Evolutionary conservation across 177 flowering plant genomes (phyloP).

Genomic region (Vitis hybrid): DNA sequence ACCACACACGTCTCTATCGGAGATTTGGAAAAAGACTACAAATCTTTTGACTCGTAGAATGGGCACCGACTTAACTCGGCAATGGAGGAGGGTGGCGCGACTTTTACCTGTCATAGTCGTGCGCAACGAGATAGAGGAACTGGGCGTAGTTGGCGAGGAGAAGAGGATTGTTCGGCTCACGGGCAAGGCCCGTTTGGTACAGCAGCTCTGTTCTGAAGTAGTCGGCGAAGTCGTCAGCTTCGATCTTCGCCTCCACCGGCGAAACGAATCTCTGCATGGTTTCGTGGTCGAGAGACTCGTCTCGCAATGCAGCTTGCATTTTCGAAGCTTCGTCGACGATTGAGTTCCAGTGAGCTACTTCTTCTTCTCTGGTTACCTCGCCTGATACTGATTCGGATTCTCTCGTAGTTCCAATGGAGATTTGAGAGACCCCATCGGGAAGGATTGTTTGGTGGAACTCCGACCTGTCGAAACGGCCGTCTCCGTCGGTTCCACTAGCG

Average conservation of each 20-base stretch:
- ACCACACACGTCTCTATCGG: slow-evolving; percentile 31
- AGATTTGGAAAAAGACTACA: neutral
- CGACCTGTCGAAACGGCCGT: slow-evolving; percentile 41
- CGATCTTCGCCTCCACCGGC: slow-evolving; percentile 57
- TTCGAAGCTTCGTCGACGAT: slow-evolving; percentile 59
- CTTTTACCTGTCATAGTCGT: slow-evolving; percentile 58
- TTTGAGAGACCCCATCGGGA: slow-evolving; percentile 45
- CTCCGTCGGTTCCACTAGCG: slow-evolving; percentile 72
- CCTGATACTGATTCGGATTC: slow-evolving; percentile 38
- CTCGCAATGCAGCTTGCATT: slow-evolving; percentile 41
- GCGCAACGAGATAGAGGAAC: slow-evolving; percentile 61
- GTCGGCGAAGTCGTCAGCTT: slow-evolving; percentile 48
- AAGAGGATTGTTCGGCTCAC: slow-evolving; percentile 52
- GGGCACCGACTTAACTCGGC: neutral
- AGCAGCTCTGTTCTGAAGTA: slow-evolving; percentile 51
- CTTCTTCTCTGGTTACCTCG: slow-evolving; percentile 35
- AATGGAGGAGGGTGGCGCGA: neutral
- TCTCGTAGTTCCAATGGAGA: slow-evolving; percentile 27
- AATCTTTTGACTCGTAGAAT: neutral
- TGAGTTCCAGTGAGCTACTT: slow-evolving; percentile 55
- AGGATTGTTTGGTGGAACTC: slow-evolving; percentile 29
- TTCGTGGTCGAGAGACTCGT: slow-evolving; percentile 52
- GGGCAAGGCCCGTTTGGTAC: slow-evolving; percentile 38
- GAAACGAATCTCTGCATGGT: slow-evolving; percentile 57
- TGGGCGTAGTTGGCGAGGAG: slow-evolving; percentile 70